phyloP scores from a whole-genome alignment of 352 stramenopile species.

The Globisporangium camurandrum region DNA sequence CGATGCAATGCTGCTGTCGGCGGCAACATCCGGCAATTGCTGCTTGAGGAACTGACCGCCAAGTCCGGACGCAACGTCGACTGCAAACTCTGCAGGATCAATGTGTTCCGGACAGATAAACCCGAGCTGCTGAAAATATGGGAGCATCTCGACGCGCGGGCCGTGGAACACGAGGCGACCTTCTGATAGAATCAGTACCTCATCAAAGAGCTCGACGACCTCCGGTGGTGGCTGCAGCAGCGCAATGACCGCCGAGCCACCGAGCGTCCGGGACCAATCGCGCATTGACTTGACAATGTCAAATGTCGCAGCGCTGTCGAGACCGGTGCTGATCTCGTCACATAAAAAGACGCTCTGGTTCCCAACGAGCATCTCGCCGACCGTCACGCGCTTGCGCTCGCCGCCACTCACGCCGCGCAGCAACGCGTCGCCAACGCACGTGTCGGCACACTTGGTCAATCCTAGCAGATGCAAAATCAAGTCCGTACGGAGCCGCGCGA shows the following conservation, averaged over 20 bases:
- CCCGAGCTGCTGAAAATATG: conserved; percentile 68
- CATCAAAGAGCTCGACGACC: conserved; percentile 89
- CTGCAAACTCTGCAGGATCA: conserved; percentile 27
- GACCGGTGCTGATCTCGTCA: conserved; percentile 88
- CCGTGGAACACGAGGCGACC: conserved; percentile 90
- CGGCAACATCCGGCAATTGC: too few relatives aligned
- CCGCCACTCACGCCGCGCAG: conserved; percentile 83
- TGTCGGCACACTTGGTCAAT: conserved; percentile 74
- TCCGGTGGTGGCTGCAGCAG: conserved; percentile 60
- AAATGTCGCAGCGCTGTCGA: conserved; percentile 87
- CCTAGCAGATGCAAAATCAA: conserved; percentile 60
- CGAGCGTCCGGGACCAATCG: conserved; percentile 22
- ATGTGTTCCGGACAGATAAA: conserved; percentile 24
- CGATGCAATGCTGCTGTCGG: neutral
- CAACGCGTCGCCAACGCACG: conserved; percentile 66
- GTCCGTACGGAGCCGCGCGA: conserved; percentile 40
- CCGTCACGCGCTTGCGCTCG: conserved; percentile 80
- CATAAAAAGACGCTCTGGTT: conserved; percentile 57
- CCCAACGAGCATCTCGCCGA: conserved; percentile 87
- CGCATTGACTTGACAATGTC: conserved; percentile 73
- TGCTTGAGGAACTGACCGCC: conserved; percentile 13
- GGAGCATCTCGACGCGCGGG: conserved; percentile 35
- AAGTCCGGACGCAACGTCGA: conserved; percentile 28
- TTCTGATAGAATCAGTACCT: conserved; percentile 90
- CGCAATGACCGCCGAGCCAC: conserved; percentile 26